Base-by-base conservation (phyloP, 352 stramenopile genomes). In the Phytophthora aleatoria region DNA sequence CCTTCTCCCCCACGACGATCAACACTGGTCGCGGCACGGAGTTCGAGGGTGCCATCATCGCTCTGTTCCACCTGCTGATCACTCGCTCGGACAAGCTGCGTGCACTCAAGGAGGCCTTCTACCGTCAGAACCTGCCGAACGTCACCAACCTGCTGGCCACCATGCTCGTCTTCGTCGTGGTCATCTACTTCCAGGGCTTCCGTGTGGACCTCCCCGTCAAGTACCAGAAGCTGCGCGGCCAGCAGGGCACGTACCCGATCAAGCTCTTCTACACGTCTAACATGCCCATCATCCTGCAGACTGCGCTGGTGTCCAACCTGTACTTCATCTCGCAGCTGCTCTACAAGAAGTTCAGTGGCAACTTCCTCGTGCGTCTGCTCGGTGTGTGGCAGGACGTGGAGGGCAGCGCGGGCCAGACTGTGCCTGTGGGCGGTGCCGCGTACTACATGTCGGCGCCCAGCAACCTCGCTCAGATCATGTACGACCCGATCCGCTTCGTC, bases 181-280 rank as follows among this genome's bases (percentile, higher is more conserved):
- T 99, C 49, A 99, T 99, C 73, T 99, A 99, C 91, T 99, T 99
- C 88, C 97, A 99, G 86, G 97, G 97, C 76, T 99, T 98, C 93
- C 84, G 85, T 33, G 81, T 94, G 28, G 85, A 95, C 64, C 77
- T 94, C 50, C 86, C 85, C 10, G 84, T 99, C 78, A 99, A 99
- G 92, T 99, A 99, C 89, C 95, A 99, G 76, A 98, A 98, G 79
- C 98, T 98, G 77, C 95, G 98, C 64, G 98, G 98, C 67, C 97
- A 99, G 80, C 94, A 99, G 84, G 97, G 96, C 73, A 99, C 95
- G 64, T 99, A 99, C 90, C 97, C 97, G 63, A 99, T 99, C 92
- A 99, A 99, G 90, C 87, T 99, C 4, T 99, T 99, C 77, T 99
- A 99, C 94, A 99, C 97, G 50, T 99, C 95, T 64, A 99, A 99